Base-by-base conservation (phyloP, 129 eudicot species). In the Tagetes erecta region DNA sequence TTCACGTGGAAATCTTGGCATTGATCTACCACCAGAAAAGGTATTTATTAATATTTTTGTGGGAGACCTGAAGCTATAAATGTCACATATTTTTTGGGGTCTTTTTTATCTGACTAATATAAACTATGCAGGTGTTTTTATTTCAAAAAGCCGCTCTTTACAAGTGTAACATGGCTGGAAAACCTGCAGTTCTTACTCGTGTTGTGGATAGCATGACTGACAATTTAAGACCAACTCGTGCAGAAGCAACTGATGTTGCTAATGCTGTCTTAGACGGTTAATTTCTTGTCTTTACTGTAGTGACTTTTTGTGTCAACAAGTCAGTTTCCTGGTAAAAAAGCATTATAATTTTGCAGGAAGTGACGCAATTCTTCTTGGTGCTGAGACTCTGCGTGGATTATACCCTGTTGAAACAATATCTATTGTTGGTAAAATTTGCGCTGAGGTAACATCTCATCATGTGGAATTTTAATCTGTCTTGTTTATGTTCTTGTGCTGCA, bases 21-120 rank as follows among this genome's bases (percentile, higher is more conserved):
- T 94, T 55, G 99, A 94, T 83, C 97, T 94, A 59, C 97, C 99
- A 70, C 97, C 99, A 3, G 99, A 94, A 87, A 94, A 94, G 99
- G 99, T 91, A 71, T 33, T 67, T 78, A 66, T 41, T 52, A 27
- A 31, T 47, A 49, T 70, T 51, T 6, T 53, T 70, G 9, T 20
- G 64, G 51, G 65, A 71, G 37, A 36, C 52, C 37, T 3, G 20
- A 58, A 56, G 30, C 3, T 3, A 6, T 8, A 38, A 3, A 41
- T 56, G 39, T 57, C 27, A 4, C 34, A 1, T 58, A 13, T 40
- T 11, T 9, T 47, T 37, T 3, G 36, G 46, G 51, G 7, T 37
- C 4, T 63, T 36, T 49, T 74, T 50, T 40, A 83, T 57, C 73
- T 71, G 66, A 74, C 46, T 6, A 37, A 33, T 74, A 38, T 53